Conservation (phyloP, 2,329 filamentous ascomycete genomes). For the Fusarium lyarnte region DNA sequence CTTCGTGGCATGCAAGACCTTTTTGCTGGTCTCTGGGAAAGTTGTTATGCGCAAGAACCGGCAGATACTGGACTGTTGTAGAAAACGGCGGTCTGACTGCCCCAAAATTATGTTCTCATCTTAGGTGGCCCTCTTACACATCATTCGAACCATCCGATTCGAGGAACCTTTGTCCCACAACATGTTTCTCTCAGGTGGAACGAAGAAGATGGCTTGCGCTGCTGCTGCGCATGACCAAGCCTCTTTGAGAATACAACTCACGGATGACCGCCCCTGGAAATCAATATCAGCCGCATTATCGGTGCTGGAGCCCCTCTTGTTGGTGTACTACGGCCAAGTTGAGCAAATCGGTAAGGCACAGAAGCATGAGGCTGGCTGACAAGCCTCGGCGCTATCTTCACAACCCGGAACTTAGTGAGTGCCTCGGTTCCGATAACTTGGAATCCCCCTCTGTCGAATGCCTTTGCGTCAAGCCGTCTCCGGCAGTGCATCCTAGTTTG, state of each 20-base stretch:
- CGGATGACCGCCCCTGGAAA: slow-evolving; percentile 6
- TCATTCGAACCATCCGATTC: neutral
- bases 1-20: neutral
- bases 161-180: neutral
- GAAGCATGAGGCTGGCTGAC: slow-evolving; percentile 32
- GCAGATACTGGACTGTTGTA: neutral
- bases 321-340: neutral
- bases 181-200: neutral
- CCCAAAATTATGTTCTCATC: neutral
- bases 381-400: slow-evolving; percentile 1
- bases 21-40: neutral
- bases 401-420: slow-evolving; percentile 4
- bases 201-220: slow-evolving; percentile 6
- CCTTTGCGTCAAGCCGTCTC: slow-evolving; percentile 10
- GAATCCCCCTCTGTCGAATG: neutral
- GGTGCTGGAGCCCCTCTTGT: neutral
- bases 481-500: slow-evolving; percentile 3
- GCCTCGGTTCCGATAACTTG: slow-evolving; percentile 17
- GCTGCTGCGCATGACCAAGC: slow-evolving; percentile 18
- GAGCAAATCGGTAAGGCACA: slow-evolving; percentile 17
- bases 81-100: neutral
- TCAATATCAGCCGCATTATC: slow-evolving; percentile 15
- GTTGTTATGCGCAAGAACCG: neutral
- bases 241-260: slow-evolving; percentile 16
- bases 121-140: neutral